Conservation (phyloP, 148 eudicot species). For the Pouteria glomerata region DNA sequence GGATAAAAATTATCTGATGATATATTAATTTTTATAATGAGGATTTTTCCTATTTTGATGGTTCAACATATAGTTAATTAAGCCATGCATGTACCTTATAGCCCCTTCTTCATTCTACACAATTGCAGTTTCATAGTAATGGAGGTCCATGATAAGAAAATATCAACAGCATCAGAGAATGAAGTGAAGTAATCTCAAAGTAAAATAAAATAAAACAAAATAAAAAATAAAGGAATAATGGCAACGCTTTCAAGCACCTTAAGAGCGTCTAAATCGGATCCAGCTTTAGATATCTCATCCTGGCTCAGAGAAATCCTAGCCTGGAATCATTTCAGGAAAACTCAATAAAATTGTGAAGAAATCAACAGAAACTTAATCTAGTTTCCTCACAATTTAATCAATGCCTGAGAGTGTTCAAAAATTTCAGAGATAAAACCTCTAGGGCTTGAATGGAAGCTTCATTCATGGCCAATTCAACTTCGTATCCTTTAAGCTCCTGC, state of each 20-base stretch:
- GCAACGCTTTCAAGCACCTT: slow-evolving; percentile 37
- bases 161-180: not conserved
- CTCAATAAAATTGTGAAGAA: not conserved
- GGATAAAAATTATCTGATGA: not conserved
- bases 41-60: not conserved
- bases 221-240: not conserved
- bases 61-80: not conserved
- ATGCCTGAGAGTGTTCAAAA: not conserved
- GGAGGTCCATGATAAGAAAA: slow-evolving; percentile 15
- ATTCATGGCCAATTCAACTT: slow-evolving; percentile 58
- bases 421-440: slow-evolving; percentile 34
- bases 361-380: not conserved
- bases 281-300: slow-evolving; percentile 51
- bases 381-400: not conserved
- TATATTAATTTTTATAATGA: not conserved
- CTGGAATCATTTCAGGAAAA: slow-evolving; percentile 23
- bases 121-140: slow-evolving; percentile 11
- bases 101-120: slow-evolving; percentile 51
- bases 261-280: slow-evolving; percentile 52
- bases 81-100: slow-evolving; percentile 33
- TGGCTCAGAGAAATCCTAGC: slow-evolving; percentile 50
- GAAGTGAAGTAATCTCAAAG: not conserved
- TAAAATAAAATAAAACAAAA: not conserved
- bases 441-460: slow-evolving; percentile 55
- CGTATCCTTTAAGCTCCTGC: slow-evolving; percentile 66